A percentile compares a stretch with the other conserved stretches of the same genome.
Evolutionary conservation across 2,329 filamentous ascomycete species (phyloP).

Genomic region (Colletotrichum somersetense): DNA sequence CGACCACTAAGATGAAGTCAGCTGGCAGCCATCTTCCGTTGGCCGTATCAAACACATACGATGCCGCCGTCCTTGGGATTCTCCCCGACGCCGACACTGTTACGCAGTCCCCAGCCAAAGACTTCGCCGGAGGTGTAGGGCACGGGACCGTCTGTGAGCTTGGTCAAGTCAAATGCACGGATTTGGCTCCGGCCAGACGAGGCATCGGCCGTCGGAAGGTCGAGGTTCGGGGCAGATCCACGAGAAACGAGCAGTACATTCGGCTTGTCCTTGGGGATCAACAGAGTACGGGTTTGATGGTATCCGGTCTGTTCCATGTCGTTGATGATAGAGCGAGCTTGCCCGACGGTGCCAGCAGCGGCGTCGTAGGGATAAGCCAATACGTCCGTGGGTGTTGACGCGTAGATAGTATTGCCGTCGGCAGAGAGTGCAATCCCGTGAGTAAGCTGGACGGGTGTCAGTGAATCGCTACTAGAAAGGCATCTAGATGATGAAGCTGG

Average conservation of each 20-base stretch:
- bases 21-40: background rate
- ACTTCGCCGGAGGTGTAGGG: conserved; percentile 63
- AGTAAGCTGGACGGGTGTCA: conserved; percentile 58
- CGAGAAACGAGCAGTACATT: conserved; percentile 74
- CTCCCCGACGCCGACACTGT: conserved; percentile 78
- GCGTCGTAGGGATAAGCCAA: conserved; percentile 76
- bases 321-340: conserved; percentile 68
- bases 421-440: conserved; percentile 67
- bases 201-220: conserved; percentile 63
- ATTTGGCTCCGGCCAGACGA: conserved; percentile 73
- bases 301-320: conserved; percentile 58
- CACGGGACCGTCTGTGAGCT: conserved; percentile 50
- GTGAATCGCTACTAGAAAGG: background rate
- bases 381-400: conserved; percentile 69
- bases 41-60: conserved; percentile 15
- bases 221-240: conserved; percentile 74
- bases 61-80: conserved; percentile 66
- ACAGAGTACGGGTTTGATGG: conserved; percentile 75
- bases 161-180: conserved; percentile 65
- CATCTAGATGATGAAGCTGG: background rate
- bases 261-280: conserved; percentile 67
- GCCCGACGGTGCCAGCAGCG: conserved; percentile 59
- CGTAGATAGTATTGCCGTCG: conserved; percentile 67
- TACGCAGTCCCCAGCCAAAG: conserved; percentile 78
- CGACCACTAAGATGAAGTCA: conserved; percentile 53